Base-by-base conservation (phyloP, 805 yeast genomes). In the Tetrapisispora pingtungensis region DNA sequence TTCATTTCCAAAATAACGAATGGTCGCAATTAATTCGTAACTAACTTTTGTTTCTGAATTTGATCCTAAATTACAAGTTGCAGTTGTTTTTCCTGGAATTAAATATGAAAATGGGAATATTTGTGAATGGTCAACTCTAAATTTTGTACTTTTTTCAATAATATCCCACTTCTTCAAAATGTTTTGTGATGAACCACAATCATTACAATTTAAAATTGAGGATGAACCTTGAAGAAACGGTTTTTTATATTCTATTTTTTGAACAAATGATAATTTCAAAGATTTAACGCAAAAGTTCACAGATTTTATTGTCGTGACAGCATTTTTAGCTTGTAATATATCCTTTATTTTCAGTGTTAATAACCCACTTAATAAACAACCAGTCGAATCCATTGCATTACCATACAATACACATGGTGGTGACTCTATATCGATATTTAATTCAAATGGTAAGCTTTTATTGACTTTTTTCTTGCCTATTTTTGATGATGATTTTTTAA, bases 331-430 rank as follows among this genome's bases (percentile, higher is more conserved):
- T 22, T 22, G 26, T 8, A 22, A 22, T 22, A 22, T 22, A 8
- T 57, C 53, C 14, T 69, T 61, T 1, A 81, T 71, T 26, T 72
- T 74, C 39, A 93, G 65, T 30, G 74, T 73, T 41, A 93, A 66
- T 7, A 86, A 68, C 0, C 98, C 99, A 30, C 89, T 78, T 27
- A 93, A 67, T 20, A 90, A 71, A 7, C 95, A 83, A 1, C 99
- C 98, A 0, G 95, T 73, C 1, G 93, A 79, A 47, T 85, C 93
- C 7, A 66, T 62, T 3, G 89, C 83, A 0, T 73, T 64, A 0
- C 98, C 98, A 58, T 84, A 90, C 44, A 93, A 66, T 37, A 86
- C 77, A 33, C 89, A 73, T 0, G 99, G 98, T 1, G 97, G 97
- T 1, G 94, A 81, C 59, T 93, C 99, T 19, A 93, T 68, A 36